Conservation (phyloP, 805 yeast species). For the Ogataea paradorogensis region DNA sequence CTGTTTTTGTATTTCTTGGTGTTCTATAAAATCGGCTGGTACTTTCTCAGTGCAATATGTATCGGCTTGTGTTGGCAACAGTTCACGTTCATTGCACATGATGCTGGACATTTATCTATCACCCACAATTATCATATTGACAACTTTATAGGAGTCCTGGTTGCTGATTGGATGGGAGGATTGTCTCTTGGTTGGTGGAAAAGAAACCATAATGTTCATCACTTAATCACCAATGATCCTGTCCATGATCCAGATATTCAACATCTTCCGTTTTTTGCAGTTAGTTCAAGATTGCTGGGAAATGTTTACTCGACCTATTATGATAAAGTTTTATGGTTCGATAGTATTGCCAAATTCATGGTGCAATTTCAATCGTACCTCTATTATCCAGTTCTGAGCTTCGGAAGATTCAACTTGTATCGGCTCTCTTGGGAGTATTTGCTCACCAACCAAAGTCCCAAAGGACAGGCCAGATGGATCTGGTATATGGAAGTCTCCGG, state of each 20-base stretch:
- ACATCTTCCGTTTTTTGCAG: conserved; percentile 89
- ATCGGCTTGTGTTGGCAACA: conserved; percentile 89
- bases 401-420: conserved; percentile 85
- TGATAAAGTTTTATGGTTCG: conserved; percentile 64
- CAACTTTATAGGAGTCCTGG: conserved; percentile 64
- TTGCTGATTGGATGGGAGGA: conserved; percentile 86
- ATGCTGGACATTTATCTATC: conserved; percentile 82
- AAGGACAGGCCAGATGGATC: conserved; percentile 85
- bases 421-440: conserved; percentile 78
- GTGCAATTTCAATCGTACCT: conserved; percentile 66
- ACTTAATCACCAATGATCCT: conserved; percentile 86
- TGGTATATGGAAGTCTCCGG: conserved; percentile 77
- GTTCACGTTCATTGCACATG: conserved; percentile 82
- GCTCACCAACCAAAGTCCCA: conserved; percentile 73
- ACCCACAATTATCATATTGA: conserved; percentile 79
- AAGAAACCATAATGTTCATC: conserved; percentile 90
- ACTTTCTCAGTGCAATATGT: conserved; percentile 55
- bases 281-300: conserved; percentile 65
- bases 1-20: conserved; percentile 50
- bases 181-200: conserved; percentile 94
- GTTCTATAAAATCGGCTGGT: conserved; percentile 45
- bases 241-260: conserved; percentile 94
- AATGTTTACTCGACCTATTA: conserved; percentile 78
- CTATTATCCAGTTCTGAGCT: conserved; percentile 75
- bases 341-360: conserved; percentile 53